Base-by-base conservation (phyloP, 2,329 filamentous ascomycete genomes). In the Rugonectria rugulosa region DNA sequence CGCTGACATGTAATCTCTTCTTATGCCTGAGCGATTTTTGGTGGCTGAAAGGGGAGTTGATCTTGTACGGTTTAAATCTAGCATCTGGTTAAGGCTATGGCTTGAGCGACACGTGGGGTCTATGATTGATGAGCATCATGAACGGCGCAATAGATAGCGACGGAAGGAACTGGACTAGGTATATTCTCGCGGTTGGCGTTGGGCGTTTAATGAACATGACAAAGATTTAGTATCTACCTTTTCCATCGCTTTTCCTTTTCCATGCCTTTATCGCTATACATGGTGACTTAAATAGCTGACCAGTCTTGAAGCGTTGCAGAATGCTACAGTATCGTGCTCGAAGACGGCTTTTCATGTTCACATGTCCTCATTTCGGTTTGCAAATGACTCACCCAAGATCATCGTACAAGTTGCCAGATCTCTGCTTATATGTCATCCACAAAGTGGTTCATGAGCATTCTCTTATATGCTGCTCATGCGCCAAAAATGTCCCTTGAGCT, bases 401-500 rank as follows among this genome's bases (percentile, higher is more conserved):
- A n/a, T n/a, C n/a, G n/a, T n/a, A n/a, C n/a, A n/a, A n/a, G n/a
- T n/a, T n/a, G n/a, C n/a, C n/a, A n/a, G n/a, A n/a, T n/a, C n/a
- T n/a, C n/a, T n/a, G n/a, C n/a, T n/a, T n/a, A n/a, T n/a, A n/a
- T n/a, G n/a, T n/a, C n/a, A n/a, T n/a, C n/a, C n/a, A n/a, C n/a
- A n/a, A n/a, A n/a, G n/a, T n/a, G n/a, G n/a, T n/a, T n/a, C n/a
- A n/a, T n/a, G n/a, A n/a, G n/a, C n/a, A 17, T n/a, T 1, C 19
- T 20, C 29, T 47, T 38, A 32, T 64, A 34, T 34, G 5, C 14
- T 41, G 55, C 40, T n/a, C n/a, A n/a, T n/a, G n/a, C n/a, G n/a
- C 53, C 38, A 21, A 80, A 71, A 27, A 74, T 65, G 26, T 81
- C 77, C 12, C 56, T 68, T 2, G 81, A 83, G 59, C 72, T 79